Percentiles rank a stretch among this genome's conserved stretches.
phyloP scores from a whole-genome alignment of 495 filamentous ascomycete species.

The Rhypophila decipiens region DNA sequence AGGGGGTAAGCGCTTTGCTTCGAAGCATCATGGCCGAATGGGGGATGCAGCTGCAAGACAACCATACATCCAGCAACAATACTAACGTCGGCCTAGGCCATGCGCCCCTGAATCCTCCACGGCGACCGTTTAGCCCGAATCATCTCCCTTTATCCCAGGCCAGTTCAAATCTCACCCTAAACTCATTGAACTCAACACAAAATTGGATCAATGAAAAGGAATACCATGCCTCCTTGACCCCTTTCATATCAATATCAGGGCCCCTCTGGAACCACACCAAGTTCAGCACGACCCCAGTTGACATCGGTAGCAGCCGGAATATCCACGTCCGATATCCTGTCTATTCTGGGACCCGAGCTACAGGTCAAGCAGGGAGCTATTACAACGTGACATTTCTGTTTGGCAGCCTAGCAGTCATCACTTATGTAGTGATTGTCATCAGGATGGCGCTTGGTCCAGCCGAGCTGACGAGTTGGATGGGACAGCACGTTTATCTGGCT shows the following conservation, averaged over 20 bases:
- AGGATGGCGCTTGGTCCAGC: background rate
- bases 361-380: background rate
- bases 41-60: background rate
- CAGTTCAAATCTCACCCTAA: too few species aligned
- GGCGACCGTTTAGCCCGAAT: background rate
- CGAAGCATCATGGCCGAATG: background rate
- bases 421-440: background rate
- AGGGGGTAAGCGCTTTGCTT: background rate
- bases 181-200: background rate
- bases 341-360: background rate
- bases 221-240: background rate
- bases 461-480: constrained; percentile 6
- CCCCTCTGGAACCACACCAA: background rate
- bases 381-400: background rate
- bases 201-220: background rate
- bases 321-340: constrained; percentile 1
- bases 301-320: background rate
- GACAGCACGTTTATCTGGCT: constrained; percentile 8
- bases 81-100: background rate
- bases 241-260: too few species aligned
- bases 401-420: background rate
- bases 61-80: too few species aligned
- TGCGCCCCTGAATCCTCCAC: background rate
- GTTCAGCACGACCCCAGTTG: background rate
- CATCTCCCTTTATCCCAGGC: too few species aligned